phyloP scores from a whole-genome alignment of 73 alveolate genomes.

The Tetrahymena elliotti region DNA sequence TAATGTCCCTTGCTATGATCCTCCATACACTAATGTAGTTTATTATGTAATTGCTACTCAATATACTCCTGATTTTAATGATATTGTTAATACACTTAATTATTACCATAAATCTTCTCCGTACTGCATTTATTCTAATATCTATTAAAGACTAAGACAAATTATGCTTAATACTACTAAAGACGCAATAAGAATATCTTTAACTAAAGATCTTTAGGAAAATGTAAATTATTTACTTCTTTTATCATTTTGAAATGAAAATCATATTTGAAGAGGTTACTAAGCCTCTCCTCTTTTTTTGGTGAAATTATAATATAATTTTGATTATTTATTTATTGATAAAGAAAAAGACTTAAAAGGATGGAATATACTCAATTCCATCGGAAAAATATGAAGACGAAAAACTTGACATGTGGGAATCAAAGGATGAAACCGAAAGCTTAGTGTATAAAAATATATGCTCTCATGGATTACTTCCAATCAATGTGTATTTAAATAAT shows the following conservation, averaged over 20 bases:
- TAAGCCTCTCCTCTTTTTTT: too few species aligned
- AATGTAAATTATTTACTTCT: not conserved
- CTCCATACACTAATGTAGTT: not conserved
- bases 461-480: not conserved
- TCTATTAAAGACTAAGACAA: not conserved
- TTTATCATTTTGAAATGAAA: too few species aligned
- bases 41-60: not conserved
- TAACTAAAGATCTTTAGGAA: not conserved
- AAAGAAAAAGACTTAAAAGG: not conserved
- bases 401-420: not conserved
- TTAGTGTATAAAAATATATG: not conserved
- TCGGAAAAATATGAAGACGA: not conserved
- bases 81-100: not conserved
- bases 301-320: too few species aligned
- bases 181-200: not conserved
- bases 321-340: too few species aligned
- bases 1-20: not conserved
- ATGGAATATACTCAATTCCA: not conserved
- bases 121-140: not conserved
- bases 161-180: not conserved
- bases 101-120: not conserved
- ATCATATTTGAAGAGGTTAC: too few species aligned
- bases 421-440: not conserved
- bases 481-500: not conserved
- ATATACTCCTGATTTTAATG: not conserved